Conservation (phyloP, 148 eudicot genomes). For the Diospyros lotus region DNA sequence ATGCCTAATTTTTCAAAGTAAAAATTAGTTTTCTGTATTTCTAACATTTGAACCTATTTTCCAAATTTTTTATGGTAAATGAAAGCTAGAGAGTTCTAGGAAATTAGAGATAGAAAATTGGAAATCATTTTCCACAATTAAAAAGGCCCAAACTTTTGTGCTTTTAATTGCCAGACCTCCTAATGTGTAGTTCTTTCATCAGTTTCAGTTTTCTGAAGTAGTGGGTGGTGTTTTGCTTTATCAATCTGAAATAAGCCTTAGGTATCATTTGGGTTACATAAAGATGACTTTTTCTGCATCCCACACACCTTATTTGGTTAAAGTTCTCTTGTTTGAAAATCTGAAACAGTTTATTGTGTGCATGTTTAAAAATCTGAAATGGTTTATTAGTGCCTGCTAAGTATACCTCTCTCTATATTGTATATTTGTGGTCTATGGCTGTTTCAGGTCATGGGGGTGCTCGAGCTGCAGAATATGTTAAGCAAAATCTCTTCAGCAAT, state of each 20-base stretch:
- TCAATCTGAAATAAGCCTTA: neutral
- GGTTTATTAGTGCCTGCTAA: neutral
- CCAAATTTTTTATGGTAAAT: too few relatives aligned
- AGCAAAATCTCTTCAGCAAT: slow-evolving; percentile 85
- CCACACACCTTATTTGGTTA: neutral
- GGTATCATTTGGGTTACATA: neutral
- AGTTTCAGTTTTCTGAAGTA: neutral
- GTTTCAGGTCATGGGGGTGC: slow-evolving; percentile 94
- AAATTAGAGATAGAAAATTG: too few relatives aligned
- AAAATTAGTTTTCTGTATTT: too few relatives aligned
- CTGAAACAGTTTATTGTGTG: neutral
- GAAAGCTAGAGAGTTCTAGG: too few relatives aligned
- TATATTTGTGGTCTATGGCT: slow-evolving; percentile 6
- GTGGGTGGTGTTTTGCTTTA: neutral
- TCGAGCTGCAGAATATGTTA: slow-evolving; percentile 95
- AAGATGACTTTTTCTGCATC: neutral
- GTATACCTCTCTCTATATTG: neutral
- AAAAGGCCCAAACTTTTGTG: neutral
- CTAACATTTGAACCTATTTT: too few relatives aligned
- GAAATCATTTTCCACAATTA: too few relatives aligned
- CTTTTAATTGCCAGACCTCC: neutral
- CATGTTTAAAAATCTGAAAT: neutral
- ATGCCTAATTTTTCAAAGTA: too few relatives aligned
- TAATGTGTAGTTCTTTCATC: neutral
- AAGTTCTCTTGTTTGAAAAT: neutral